These are phyloP conservation scores for Saccharomyces hybrid DNA, from an alignment of 1,139 yeast species.

Conservation along the genomic window DNA sequence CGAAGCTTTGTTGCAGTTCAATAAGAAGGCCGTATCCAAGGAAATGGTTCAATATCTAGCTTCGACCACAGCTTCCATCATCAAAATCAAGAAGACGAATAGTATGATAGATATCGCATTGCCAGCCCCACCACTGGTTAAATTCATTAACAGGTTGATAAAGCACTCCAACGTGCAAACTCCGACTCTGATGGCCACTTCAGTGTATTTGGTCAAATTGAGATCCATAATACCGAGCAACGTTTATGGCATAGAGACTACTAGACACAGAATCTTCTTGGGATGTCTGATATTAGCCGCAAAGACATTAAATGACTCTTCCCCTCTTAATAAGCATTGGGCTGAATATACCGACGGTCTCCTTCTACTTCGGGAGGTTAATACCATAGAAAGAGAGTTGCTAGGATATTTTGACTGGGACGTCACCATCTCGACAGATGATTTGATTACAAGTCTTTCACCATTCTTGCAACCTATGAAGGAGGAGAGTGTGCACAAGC, in stretches of 20 bases:
- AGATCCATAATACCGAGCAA: constrained; percentile 75
- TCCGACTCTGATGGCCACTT: constrained; percentile 87
- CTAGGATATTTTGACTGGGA: constrained; percentile 81
- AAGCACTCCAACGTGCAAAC: constrained; percentile 86
- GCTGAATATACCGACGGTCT: constrained; percentile 83
- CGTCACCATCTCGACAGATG: constrained; percentile 58
- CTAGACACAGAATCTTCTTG: constrained; percentile 84
- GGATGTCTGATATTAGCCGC: constrained; percentile 87
- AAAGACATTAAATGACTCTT: constrained; percentile 83
- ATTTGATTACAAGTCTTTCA: constrained; percentile 58
- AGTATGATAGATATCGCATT: constrained; percentile 7
- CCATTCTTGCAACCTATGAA: constrained; percentile 75
- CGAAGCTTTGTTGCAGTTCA: constrained; percentile 64
- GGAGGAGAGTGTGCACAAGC: constrained; percentile 27
- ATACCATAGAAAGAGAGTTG: constrained; percentile 85
- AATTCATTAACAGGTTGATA: constrained; percentile 66
- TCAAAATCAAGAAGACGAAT: constrained; percentile 42
- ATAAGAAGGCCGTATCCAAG: constrained; percentile 65
- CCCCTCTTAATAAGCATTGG: constrained; percentile 96
- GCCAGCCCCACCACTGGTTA: constrained; percentile 37
- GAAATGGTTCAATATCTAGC: constrained; percentile 81
- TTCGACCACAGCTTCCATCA: constrained; percentile 71
- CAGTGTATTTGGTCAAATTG: constrained; percentile 72
- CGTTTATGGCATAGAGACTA: constrained; percentile 89
- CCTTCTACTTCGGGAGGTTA: constrained; percentile 68